Base-by-base conservation (phyloP, 2,329 filamentous ascomycete genomes). In the Cordyceps cateniannulata region DNA sequence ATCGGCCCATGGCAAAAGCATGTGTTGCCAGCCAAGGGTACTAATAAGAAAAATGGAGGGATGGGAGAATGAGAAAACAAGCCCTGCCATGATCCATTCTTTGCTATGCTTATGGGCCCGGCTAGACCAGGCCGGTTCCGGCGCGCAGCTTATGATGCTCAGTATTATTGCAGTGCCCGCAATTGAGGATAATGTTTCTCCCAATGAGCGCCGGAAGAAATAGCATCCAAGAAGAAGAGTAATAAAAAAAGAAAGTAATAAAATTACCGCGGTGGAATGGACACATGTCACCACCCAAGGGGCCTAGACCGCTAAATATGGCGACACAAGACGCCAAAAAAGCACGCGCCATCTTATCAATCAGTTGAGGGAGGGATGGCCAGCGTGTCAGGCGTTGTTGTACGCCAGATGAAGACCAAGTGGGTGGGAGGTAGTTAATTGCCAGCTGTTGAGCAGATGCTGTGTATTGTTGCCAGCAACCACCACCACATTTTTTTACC, bases 271-370 rank as follows among this genome's bases (percentile, higher is more conserved):
- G 5, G 32, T 35, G 32, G 8, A 35, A 35, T 35, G 32, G 32
- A 35, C 32, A 35, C 32, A 12, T 35, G 32, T 35, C 32, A 35
- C 32, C 32, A 35, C 32, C 32, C 32, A 12, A 35, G 32, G 32
- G n/a, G 32, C 10, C 32, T 12, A 35, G 32, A 35, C 32, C 32
- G 10, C 32, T 35, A 35, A n/a, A 42, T 18, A 18, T 48, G 27
- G 42, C 42, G 22, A 25, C 54, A 49, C 40, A 45, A 32, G 5
- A 45, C 42, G 18, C 18, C 18, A 40, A 55, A 55, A 45, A 55
- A 55, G 40, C 40, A 47, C 20, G 53, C 54, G 44, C 54, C 54
- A 49, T 49, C 54, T 57, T 57, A 57, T 57, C 54, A 57, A 57
- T 57, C 54, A 57, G 44, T 16, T 16, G 35, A n/a, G n/a, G n/a